Percentiles rank a stretch among this genome's conserved stretches.
phyloP scores from a whole-genome alignment of 2,329 filamentous ascomycete genomes.

The Xenoacremonium recifei region DNA sequence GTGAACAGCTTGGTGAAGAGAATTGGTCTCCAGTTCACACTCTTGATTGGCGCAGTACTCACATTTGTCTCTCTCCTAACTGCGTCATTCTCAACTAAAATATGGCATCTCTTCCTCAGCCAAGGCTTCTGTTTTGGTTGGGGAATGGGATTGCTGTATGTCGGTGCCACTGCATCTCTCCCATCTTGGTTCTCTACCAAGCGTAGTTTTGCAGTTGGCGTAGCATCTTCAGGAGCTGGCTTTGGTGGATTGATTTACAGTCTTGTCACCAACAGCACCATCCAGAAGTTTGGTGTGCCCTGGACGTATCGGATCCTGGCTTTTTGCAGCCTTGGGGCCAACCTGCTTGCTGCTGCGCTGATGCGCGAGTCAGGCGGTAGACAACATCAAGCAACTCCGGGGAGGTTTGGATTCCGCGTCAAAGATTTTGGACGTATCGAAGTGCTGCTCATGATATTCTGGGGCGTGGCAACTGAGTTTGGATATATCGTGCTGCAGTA shows the following conservation, averaged over 20 bases:
- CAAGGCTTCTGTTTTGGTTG: constrained; percentile 70
- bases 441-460: constrained; percentile 7
- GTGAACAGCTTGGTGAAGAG: constrained; percentile 57
- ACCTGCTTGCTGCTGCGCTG: constrained; percentile 1
- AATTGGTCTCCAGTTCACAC: constrained; percentile 59
- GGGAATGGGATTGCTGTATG: constrained; percentile 71
- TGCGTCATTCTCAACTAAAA: constrained; percentile 61
- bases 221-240: constrained; percentile 5
- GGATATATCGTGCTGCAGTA: constrained; percentile 7
- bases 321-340: constrained; percentile 1
- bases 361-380: constrained; percentile 2
- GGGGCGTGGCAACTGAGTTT: constrained; percentile 4
- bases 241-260: constrained; percentile 8
- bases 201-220: constrained; percentile 3
- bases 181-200: constrained; percentile 65
- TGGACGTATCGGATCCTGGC: constrained; percentile 10
- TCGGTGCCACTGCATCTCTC: constrained; percentile 59
- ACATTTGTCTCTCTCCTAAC: constrained; percentile 62
- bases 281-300: constrained; percentile 2
- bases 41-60: constrained; percentile 61
- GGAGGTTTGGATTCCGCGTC: neutral
- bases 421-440: constrained; percentile 4
- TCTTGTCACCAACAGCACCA: constrained; percentile 1
- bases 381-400: neutral
- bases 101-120: constrained; percentile 71